Conservation (phyloP, 192 early-diverging fungal species). For the Rhizophagus sp. region DNA sequence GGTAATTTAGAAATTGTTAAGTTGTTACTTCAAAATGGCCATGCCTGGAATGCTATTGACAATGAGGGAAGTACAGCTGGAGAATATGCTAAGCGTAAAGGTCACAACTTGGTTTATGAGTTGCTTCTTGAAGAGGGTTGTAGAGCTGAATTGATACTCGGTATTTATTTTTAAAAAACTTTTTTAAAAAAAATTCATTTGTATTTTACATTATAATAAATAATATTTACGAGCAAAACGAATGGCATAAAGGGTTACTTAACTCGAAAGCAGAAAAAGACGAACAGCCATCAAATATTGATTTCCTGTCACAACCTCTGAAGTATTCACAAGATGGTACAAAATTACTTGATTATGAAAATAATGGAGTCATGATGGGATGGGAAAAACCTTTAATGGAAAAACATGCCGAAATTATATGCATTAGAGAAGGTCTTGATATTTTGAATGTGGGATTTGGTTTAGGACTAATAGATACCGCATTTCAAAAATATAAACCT, state of each 20-base stretch:
- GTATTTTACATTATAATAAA: not conserved
- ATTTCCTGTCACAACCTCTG: constrained; percentile 77
- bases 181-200: constrained; percentile 12
- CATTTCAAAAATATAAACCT: constrained; percentile 74
- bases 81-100: constrained; percentile 75
- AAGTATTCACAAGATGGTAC: constrained; percentile 76
- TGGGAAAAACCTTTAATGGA: constrained; percentile 96
- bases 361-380: constrained; percentile 97
- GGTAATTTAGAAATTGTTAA: constrained; percentile 66
- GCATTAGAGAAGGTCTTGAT: constrained; percentile 52
- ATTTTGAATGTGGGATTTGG: constrained; percentile 87
- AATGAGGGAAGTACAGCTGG: constrained; percentile 74
- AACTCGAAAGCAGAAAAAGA: constrained; percentile 36
- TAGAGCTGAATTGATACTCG: constrained; percentile 80
- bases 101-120: constrained; percentile 71
- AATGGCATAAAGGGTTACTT: not conserved
- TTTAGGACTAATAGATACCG: constrained; percentile 86
- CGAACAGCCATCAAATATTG: constrained; percentile 62
- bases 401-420: constrained; percentile 79
- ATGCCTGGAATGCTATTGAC: constrained; percentile 87
- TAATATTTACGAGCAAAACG: constrained; percentile 27
- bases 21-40: constrained; percentile 61
- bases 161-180: constrained; percentile 44
- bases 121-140: constrained; percentile 82
- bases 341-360: constrained; percentile 79